phyloP scores from a whole-genome alignment of 2,329 filamentous ascomycete genomes.

The Pestalotiopsis sp. region DNA sequence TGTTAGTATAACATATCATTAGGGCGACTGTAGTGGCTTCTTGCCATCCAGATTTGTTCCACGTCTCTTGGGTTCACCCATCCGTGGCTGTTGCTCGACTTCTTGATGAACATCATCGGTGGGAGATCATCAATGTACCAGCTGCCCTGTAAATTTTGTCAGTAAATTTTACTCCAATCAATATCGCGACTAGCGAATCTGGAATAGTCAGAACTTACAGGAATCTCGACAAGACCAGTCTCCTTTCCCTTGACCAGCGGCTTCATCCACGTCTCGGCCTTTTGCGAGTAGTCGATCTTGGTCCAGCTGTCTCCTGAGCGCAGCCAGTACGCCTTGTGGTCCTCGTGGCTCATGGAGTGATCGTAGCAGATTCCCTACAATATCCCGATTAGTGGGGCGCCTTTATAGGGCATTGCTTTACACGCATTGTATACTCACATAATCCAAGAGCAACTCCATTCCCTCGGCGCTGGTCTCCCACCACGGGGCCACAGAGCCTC shows the following conservation, averaged over 20 bases:
- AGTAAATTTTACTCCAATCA: not conserved
- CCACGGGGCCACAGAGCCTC: constrained; percentile 71
- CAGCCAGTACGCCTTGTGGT: constrained; percentile 66
- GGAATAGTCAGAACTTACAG: constrained; percentile 23
- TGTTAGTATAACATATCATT: not conserved
- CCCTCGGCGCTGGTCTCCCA: constrained; percentile 61
- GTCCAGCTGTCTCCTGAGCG: constrained; percentile 67
- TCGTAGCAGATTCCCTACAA: constrained; percentile 70
- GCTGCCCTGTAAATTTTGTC: constrained; percentile 33
- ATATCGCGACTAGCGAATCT: not conserved
- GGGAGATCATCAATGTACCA: constrained; percentile 69
- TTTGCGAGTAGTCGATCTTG: constrained; percentile 66
- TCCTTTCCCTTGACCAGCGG: constrained; percentile 59
- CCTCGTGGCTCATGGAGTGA: constrained; percentile 67
- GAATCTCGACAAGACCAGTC: constrained; percentile 68
- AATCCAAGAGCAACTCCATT: constrained; percentile 63
- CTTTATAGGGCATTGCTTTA: no score
- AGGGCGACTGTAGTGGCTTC: not conserved
- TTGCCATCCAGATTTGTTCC: constrained; percentile 64
- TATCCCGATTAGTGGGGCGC: constrained; percentile 60
- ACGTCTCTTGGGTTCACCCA: constrained; percentile 60
- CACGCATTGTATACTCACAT: constrained; percentile 38
- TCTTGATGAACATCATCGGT: constrained; percentile 75
- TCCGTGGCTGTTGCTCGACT: constrained; percentile 64
- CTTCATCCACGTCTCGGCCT: constrained; percentile 67